A percentile compares a stretch with the other conserved stretches of the same genome.
phyloP scores from a whole-genome alignment of 2,329 filamentous ascomycete species.

The Calonectria montana region DNA sequence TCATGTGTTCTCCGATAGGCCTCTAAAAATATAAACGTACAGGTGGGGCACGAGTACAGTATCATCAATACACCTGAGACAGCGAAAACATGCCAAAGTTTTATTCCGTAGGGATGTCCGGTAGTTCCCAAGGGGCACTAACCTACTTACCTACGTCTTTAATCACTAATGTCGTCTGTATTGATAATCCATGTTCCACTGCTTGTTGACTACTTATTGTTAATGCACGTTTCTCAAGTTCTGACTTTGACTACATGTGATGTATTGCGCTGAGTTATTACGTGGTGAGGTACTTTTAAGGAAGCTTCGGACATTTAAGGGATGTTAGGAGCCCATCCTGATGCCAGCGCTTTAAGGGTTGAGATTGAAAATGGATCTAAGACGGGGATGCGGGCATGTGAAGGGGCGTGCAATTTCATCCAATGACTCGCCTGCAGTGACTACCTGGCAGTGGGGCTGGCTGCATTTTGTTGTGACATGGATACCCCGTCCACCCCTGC shows the following conservation, averaged over 20 bases:
- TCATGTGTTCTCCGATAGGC: background rate
- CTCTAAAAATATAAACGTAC: background rate
- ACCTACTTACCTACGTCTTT: no score
- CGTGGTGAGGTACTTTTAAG: no score
- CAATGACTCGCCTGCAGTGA: background rate
- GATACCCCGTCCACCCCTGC: background rate
- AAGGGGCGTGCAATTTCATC: background rate
- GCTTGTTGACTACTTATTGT: no score
- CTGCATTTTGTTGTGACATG: background rate
- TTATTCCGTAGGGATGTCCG: no score
- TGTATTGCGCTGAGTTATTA: no score
- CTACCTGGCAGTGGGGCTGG: background rate
- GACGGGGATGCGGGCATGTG: background rate
- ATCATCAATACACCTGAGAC: background rate
- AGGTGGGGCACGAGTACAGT: background rate
- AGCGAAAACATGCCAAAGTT: background rate
- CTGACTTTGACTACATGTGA: no score
- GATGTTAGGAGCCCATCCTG: no score
- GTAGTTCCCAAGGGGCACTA: no score
- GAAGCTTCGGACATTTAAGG: no score
- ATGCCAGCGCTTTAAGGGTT: background rate
- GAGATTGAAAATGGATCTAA: background rate
- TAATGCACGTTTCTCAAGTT: no score
- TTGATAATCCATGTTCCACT: no score
- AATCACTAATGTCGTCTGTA: no score